Evolutionary conservation across 495 filamentous ascomycete species (phyloP), one percentile per base, ranked within the genome.

Genomic region (Hypoxylon perforatum): DNA sequence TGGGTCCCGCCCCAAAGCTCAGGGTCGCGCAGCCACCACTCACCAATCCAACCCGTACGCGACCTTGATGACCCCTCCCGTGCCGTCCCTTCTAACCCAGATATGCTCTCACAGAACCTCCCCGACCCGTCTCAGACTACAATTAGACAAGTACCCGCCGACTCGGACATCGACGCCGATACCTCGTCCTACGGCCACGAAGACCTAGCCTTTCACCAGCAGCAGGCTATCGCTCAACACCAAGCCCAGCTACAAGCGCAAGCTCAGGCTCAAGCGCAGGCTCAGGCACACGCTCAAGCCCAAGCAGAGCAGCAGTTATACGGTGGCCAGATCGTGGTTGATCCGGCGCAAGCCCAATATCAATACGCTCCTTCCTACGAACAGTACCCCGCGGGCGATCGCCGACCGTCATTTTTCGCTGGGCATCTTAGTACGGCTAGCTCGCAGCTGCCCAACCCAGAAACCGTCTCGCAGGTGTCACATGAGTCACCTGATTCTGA

Each of bases 381-480:
- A 35, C 75, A 77, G 48, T 78, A 80, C 56, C 81, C 76, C 59
- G 61, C 63, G 54, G 75, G 68, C 50, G 70, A 49, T 55, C 73
- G 62, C 33, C 53, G 63, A 10, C 70, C 69, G 12, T 69, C 73
- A 2, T 33, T 63, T 11, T 76, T 76, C 49, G 57, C 68, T 18
- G 68, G 74, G 4, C 79, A 81, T 56, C 76, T 80, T 45, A 72
- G 70, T 65, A 79, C 72, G 39, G 57, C 67, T 51, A 61, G 70
- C 50, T 71, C 76, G 41, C 78, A 80, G 56, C 76, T 73, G n/a
- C 79, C 82, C 15, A 85, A 85, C 61, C 75, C 82, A 14, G 81
- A 85, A 67, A 77, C 83, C 47, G 58, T 86, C 59, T 82, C 85
- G 38, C 87, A 89, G 73, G 76, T 88, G 60, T 90, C 88, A 70